Evolutionary conservation across 2,329 filamentous ascomycete species (phyloP), one percentile per base, ranked within the genome.

Genomic region (Incumbomyces lentus): DNA sequence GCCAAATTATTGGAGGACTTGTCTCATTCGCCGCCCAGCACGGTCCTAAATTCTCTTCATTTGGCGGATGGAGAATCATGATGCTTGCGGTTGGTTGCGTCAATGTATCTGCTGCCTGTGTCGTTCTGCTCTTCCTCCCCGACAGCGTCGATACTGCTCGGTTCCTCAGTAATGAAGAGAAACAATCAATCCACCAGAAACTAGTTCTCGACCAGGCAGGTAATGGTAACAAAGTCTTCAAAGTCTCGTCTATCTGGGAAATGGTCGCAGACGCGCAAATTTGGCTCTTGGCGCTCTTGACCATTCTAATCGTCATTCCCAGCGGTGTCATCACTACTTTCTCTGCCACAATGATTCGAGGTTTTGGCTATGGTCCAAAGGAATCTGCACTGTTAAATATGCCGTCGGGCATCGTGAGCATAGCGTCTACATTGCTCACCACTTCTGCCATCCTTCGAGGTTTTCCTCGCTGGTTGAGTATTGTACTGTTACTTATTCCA

Each of bases 211-310:
- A 73, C 33, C 65, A 70, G 43, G 74, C 69, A 1, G 73, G 72
- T 6, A 71, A 74, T 13, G 68, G 72, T 40, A 73, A 71, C 58
- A 71, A 72, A 45, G 61, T 67, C 34, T 70, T 74, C 58, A 75
- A 75, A 52, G 51, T 54, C 13, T 49, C 59, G 2, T 73, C 76
- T 43, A 60, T 72, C 14, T 50, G 62, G 22, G 72, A 76, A 58
- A 64, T 65, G 3, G 62, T 73, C 40, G 39, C 39, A 7, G 66
- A 73, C 31, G 59, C 67, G 1, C 67, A 72, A 42, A 67, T 70
- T 0, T 70, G 61, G 52, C 52, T 68, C 17, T 58, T 69, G 26
- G 55, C 52, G 33, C 44, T 69, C 3, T 56, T 63, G 22, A 60
- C 60, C 13, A 56, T 62, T 13, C 54, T 63, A 6, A 60, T 57